Conservation (phyloP, 164 flowering plant species). For the Euptelea pleiosperma region DNA sequence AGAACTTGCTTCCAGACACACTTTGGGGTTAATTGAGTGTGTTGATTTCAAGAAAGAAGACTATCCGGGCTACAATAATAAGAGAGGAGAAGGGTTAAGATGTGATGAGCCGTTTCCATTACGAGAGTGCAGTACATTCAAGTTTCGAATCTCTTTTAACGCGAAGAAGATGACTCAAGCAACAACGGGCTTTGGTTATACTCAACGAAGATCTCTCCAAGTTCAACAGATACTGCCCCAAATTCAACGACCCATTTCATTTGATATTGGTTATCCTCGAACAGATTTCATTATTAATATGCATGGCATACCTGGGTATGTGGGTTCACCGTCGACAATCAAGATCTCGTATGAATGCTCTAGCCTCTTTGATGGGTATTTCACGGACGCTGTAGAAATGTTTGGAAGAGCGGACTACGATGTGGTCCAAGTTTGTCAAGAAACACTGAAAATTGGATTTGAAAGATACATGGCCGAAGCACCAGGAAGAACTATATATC, state of each 20-base stretch:
- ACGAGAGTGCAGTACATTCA: slow-evolving; percentile 43
- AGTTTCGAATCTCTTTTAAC: slow-evolving; percentile 18
- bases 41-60: slow-evolving; percentile 31
- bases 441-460: slow-evolving; percentile 20
- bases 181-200: not conserved
- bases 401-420: slow-evolving; percentile 23
- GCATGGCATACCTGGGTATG: not conserved
- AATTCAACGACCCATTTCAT: not conserved
- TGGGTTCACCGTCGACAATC: not conserved
- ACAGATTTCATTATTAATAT: not conserved
- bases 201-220: slow-evolving; percentile 3
- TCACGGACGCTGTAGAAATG: slow-evolving; percentile 12
- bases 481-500: slow-evolving; percentile 15
- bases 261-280: not conserved
- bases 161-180: not conserved
- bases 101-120: slow-evolving; percentile 32
- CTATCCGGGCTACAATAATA: slow-evolving; percentile 44
- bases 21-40: slow-evolving; percentile 24
- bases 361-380: slow-evolving; percentile 24
- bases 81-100: slow-evolving; percentile 34
- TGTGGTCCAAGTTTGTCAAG: slow-evolving; percentile 1
- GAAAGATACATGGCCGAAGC: slow-evolving; percentile 20
- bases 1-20: slow-evolving; percentile 32
- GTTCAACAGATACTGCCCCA: not conserved
- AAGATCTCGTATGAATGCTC: slow-evolving; percentile 5